Evolutionary conservation across 805 yeast species (phyloP), one percentile per base, ranked within the genome.

Genomic region (Ogataea wickerhamii): DNA sequence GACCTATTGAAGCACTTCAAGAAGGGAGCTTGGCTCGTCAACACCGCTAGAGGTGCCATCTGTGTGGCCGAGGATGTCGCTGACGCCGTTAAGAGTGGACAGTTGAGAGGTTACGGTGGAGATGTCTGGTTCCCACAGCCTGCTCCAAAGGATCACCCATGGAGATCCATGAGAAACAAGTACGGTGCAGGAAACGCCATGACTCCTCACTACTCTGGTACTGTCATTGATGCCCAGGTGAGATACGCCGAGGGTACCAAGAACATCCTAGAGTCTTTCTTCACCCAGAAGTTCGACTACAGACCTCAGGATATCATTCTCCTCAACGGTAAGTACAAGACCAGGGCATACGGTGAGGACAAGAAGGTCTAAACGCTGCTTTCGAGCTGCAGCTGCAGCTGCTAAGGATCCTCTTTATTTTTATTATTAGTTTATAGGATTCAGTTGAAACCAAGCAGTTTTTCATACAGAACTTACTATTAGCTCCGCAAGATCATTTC

Each of bases 81-180:
- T 0, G 88, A 70, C 11, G 91, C 91, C 1, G 73, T 84, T 27
- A 56, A 68, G 38, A 64, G 76, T 26, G 93, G 93, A 34, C 80
- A 80, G 51, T 58, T 84, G 34, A 69, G 81, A 52, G 91, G 89
- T 36, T 84, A 83, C 57, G 93, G 89, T 53, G 93, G 91, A 51
- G 93, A 84, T 61, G 93, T 84, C 36, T 83, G 91, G 87, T 73
- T 55, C 67, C 82, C 81, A n/a, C 94, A 84, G 63, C 94, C 94
- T 29, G 85, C 91, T 19, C 87, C 88, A 47, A 65, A 67, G 38
- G 72, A 71, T 59, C 88, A 82, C 56, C 88, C 88, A 48, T 84
- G 93, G 93, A 72, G 87, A 70, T 38, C 68, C 8, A 74, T 82
- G 78, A 56, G 66, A 34, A 81, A 82, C 73, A 66, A 73, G 53